A percentile compares a stretch with the other conserved stretches of the same genome.
Evolutionary conservation across 805 yeast species (phyloP).

Genomic region (Saccharomycopsis sp.): DNA sequence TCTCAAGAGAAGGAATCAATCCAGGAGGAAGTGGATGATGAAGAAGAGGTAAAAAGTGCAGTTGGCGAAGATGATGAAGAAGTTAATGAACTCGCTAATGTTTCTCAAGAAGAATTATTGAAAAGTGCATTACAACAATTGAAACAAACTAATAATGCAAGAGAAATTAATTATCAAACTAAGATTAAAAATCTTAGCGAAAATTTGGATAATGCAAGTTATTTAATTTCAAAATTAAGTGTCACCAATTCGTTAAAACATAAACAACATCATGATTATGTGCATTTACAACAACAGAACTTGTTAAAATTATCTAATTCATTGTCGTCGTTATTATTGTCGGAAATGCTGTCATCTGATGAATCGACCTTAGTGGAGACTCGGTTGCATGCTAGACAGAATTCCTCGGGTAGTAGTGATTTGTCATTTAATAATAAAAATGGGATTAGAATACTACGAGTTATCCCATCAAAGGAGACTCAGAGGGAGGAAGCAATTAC

Average conservation of each 20-base stretch:
- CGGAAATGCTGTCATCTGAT: not conserved
- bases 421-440: not conserved
- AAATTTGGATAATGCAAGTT: conserved; percentile 13
- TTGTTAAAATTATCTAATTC: conserved; percentile 12
- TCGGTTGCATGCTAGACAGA: not conserved
- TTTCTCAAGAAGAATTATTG: conserved; percentile 6
- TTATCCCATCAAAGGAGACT: not conserved
- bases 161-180: conserved; percentile 5
- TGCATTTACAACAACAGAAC: conserved; percentile 7
- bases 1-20: not conserved
- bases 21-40: not conserved
- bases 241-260: conserved; percentile 5
- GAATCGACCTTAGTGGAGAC: not conserved
- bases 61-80: conserved; percentile 4
- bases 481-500: too few species aligned
- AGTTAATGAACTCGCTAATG: conserved; percentile 5
- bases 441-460: not conserved
- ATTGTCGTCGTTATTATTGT: conserved; percentile 8
- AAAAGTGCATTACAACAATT: conserved; percentile 9
- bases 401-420: not conserved
- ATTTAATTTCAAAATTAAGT: conserved; percentile 15
- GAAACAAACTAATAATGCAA: not conserved
- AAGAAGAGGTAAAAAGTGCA: not conserved
- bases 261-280: conserved; percentile 8
- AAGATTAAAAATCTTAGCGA: conserved; percentile 9